Evolutionary conservation across 257 asterid genomes (phyloP).

Genomic region (Penstemon davidsonii): DNA sequence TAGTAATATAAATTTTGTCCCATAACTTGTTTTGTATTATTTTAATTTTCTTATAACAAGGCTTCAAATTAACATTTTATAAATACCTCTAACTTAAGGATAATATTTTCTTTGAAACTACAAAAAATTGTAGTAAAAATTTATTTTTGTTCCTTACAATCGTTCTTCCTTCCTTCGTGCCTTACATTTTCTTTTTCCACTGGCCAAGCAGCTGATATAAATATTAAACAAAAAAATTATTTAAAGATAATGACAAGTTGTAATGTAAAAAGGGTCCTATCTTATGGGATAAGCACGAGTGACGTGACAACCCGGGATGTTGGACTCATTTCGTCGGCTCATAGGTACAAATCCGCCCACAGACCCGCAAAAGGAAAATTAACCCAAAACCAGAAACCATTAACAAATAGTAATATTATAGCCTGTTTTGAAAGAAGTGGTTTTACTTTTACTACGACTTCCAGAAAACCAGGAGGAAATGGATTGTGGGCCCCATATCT

Average conservation of each 20-base stretch:
- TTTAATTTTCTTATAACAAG: too few species aligned
- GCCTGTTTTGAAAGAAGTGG: constrained; percentile 34
- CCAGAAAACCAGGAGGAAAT: constrained; percentile 74
- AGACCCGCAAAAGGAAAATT: constrained; percentile 18
- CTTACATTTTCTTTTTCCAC: not conserved
- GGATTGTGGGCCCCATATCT: constrained; percentile 28
- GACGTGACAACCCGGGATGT: constrained; percentile 16
- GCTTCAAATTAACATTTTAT: too few species aligned
- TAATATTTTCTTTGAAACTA: too few species aligned
- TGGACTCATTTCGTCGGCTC: constrained; percentile 30
- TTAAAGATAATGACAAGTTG: not conserved
- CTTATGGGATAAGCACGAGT: constrained; percentile 49
- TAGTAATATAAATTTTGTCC: too few species aligned
- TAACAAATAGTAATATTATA: not conserved
- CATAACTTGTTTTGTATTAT: too few species aligned
- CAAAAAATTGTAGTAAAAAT: too few species aligned
- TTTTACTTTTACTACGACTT: constrained; percentile 30
- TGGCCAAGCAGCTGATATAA: not conserved
- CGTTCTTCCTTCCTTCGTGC: not conserved
- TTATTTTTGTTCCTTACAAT: too few species aligned
- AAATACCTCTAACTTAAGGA: too few species aligned
- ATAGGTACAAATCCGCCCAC: constrained; percentile 53
- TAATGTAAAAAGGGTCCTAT: constrained; percentile 26
- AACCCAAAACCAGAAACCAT: constrained; percentile 53
- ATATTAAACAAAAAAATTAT: not conserved